Percentiles rank a stretch among this genome's conserved stretches.
These are phyloP conservation scores for Chaetothyriales sp. DNA, from an alignment of 2,329 filamentous ascomycete genomes.

Conservation along the genomic window DNA sequence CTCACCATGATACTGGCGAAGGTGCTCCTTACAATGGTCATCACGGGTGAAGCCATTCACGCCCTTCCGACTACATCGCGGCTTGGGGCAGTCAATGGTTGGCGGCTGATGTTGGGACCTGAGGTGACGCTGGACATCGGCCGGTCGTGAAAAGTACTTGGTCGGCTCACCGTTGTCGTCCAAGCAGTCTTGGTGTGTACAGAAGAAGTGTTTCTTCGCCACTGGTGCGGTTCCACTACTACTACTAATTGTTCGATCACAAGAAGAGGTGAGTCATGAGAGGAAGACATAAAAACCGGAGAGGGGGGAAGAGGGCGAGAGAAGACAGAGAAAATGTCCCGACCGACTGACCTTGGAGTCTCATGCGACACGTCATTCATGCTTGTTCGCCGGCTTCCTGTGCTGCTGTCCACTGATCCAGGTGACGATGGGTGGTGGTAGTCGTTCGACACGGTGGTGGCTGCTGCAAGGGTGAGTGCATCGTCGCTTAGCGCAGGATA, in stretches of 20 bases:
- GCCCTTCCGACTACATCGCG: constrained; percentile 32
- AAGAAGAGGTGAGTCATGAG: not conserved
- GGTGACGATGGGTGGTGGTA: not conserved
- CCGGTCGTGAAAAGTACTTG: constrained; percentile 29
- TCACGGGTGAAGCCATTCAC: constrained; percentile 38
- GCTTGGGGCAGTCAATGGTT: constrained; percentile 30
- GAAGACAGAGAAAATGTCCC: not conserved
- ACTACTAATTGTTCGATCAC: not conserved
- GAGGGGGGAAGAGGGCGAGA: too few species aligned
- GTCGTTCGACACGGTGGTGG: not conserved
- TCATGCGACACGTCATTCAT: not conserved
- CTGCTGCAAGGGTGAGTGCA: not conserved
- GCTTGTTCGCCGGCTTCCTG: not conserved
- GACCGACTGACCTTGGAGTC: not conserved
- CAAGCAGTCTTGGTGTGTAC: constrained; percentile 17
- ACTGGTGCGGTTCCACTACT: not conserved
- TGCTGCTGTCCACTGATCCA: not conserved
- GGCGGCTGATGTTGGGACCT: constrained; percentile 28
- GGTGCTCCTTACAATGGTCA: constrained; percentile 44
- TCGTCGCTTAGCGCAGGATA: not conserved
- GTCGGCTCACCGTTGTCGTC: constrained; percentile 9
- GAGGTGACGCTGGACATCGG: constrained; percentile 36
- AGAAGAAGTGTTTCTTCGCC: constrained; percentile 11
- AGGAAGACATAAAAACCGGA: too few species aligned
- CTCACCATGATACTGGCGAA: constrained; percentile 39